Base-by-base conservation (phyloP, 768 basidiomycete species). In the Collybiopsis confluens region DNA sequence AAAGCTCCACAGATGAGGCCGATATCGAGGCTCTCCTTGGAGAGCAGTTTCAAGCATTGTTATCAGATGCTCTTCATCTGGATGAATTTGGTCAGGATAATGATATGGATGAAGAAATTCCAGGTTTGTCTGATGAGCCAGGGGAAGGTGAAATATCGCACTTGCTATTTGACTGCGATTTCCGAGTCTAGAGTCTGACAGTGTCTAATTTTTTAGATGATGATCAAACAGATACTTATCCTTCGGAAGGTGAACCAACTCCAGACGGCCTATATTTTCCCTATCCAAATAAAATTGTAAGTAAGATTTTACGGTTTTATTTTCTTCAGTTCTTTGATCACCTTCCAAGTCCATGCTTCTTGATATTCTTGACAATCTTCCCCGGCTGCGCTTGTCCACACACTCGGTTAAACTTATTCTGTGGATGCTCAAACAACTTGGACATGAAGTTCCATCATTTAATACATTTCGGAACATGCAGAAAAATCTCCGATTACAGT, bases 331-430 rank as follows among this genome's bases (percentile, higher is more conserved):
- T 27, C 3, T 9, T 27, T 43, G n/a, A n/a, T n/a, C n/a, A n/a
- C 20, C 20, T 8, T n/a, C 23, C 16, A 4, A 49, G 47, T n/a
- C 20, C 18, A 49, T 49, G 47, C 21, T 49, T 3, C 46, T 58
- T 38, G 56, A 57, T 36, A 35, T 59, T n/a, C 15, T 59, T 3
- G 57, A 57, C 28, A 59, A 54, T 41, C 27, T 59, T 5, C 58
- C 58, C 21, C 45, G 56, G 15, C 48, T 59, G n/a, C 43, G 58
- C 1, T 21, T 59, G 15, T 59, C 58, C 2, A 27, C 24, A 16
- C 23, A 26, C 8, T 57, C 54, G 5, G 26, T 59, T 4, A 45
- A 55, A 24, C 15, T 57, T 11, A 54, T 59, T 15, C 40, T 59
- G 2, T 59, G 52, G 53, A 33, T 47, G 23, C 44, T 58, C 30